A percentile compares a stretch with the other conserved stretches of the same genome.
Evolutionary conservation across 23 red algal species (phyloP).

Genomic region (Gracilaria domingensis): DNA sequence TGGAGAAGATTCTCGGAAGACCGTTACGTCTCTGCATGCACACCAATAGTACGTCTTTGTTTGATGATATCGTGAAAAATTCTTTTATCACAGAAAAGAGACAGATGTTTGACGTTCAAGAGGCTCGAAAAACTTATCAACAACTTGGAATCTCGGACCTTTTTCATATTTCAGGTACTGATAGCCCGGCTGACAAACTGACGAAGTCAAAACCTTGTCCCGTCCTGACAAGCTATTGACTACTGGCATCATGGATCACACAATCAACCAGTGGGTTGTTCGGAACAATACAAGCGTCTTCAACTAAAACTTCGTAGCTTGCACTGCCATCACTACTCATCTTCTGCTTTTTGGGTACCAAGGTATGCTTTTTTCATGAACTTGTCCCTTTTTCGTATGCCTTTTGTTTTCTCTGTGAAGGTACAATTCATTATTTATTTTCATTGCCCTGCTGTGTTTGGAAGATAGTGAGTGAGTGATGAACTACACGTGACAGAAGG

Average conservation of each 20-base stretch:
- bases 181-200: slow-evolving; percentile 24
- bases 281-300: slow-evolving; percentile 2
- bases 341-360: too few species aligned
- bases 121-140: slow-evolving; percentile 8
- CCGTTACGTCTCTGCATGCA: neutral
- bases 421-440: too few species aligned
- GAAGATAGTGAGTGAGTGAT: too few species aligned
- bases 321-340: too few species aligned
- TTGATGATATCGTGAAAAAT: slow-evolving; percentile 30
- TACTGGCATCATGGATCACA: slow-evolving; percentile 22
- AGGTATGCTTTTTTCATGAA: too few species aligned
- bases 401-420: too few species aligned
- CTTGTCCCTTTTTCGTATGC: too few species aligned
- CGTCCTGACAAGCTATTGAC: neutral
- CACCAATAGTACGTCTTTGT: slow-evolving; percentile 29
- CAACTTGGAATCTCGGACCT: slow-evolving; percentile 19
- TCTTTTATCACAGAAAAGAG: slow-evolving; percentile 48
- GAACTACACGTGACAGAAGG: too few species aligned
- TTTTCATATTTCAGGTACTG: neutral
- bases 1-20: neutral
- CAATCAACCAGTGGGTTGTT: slow-evolving; percentile 13
- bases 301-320: too few species aligned
- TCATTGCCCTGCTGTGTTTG: too few species aligned
- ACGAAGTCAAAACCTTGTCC: slow-evolving; percentile 11
- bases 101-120: slow-evolving; percentile 36